Evolutionary conservation across 805 yeast species (phyloP), one percentile per base, ranked within the genome.

Genomic region (Millerozyma acaciae): DNA sequence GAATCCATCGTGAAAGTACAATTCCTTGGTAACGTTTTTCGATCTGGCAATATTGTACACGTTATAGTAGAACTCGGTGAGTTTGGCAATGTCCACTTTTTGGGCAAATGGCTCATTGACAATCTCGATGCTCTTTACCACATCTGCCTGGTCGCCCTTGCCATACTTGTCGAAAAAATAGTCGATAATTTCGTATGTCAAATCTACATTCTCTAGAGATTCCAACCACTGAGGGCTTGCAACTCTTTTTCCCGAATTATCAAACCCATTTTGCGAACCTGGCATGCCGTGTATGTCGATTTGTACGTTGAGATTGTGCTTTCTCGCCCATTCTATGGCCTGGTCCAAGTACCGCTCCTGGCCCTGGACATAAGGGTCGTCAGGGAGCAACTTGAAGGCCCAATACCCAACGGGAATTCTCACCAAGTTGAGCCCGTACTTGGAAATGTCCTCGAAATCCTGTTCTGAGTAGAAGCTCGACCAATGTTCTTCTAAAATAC

Each of bases 211-310:
- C 14, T 35, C 40, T 18, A 28, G 30, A 8, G 8, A 5, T 19
- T 44, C 30, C 19, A 47, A 27, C 50, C 52, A 47, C 12, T 24
- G 14, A 6, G 49, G 48, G 12, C 22, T 9, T 4, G 16, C 26
- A 10, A 45, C 75, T 44, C 85, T 64, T 23, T 68, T 56, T 2
- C 95, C 95, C 6, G 87, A 78, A 48, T 84, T 86, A 51, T 85
- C 93, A 63, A 84, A 84, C 14, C 95, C 94, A 53, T 85, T 86
- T 51, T 85, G 95, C 2, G 90, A 81, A 1, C 93, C 94, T 6
- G 94, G 94, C 14, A 74, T 79, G 8, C 93, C 88, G 49, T 85
- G 95, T 34, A 86, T 56, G 50, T 85, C 95, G 32, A 86, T 57
- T 80, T 84, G 79, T 4, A 80, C 82, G 37, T 82, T 73, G 38